Evolutionary conservation across 257 asterid species (phyloP), one percentile per base, ranked within the genome.

Genomic region (Echites panduratus): DNA sequence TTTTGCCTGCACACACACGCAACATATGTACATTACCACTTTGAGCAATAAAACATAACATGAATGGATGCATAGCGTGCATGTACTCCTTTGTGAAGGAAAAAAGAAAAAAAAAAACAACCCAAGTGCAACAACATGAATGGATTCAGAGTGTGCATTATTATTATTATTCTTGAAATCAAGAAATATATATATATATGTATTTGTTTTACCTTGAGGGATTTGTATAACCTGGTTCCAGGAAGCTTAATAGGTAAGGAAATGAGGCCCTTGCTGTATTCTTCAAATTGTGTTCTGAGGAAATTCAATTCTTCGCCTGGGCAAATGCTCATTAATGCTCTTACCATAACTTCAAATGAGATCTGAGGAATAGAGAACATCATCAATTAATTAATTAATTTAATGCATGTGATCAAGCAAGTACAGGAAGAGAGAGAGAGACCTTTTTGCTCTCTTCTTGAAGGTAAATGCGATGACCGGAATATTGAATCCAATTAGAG

Each of bases 221-320:
- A 90, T 74, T 84, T 95, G 71, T 95, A 89, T 41, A 95, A 82
- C 22, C 90, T 84, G 54, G 96, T 92, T 26, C 99, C 99, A 0
- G 99, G 99, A 76, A 95, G 80, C 52, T 95, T 95, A 66, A 95
- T 74, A n/a, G 99, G 99, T 45, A 95, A 40, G 73, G 97, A 95
- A 68, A 95, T 90, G 77, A 95, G 84, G 66, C 98, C 99, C 76
- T 92, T 95, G 83, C 88, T 86, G 52, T 90, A 87, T 73, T 90
- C 96, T 72, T 83, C 98, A 32, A 92, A 95, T 79, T 95, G 91
- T 77, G 66, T 78, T 82, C 89, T 90, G 16, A 95, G 77, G 53
- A 79, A 81, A 66, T 87, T 77, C 89, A 95, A 78, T 59, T 90
- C 92, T 77, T 89, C 90, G 11, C 98, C 96, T 9, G 90, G 94